A percentile compares a stretch with the other conserved stretches of the same genome.
Conservation (phyloP, 768 basidiomycete species). For the Myochromella boudieri region DNA sequence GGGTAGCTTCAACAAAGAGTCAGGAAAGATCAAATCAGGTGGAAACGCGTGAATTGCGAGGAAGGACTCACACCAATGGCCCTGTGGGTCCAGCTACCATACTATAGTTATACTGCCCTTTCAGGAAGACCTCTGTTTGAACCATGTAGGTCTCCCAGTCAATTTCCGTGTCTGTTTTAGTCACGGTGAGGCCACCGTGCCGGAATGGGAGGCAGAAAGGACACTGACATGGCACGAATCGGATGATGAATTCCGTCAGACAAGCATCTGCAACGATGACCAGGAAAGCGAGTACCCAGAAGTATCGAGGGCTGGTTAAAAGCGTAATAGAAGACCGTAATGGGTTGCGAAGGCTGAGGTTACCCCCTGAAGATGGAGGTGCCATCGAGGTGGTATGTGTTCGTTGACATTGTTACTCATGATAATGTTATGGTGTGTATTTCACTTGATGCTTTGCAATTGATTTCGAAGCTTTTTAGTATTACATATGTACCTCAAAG, state of each 20-base stretch:
- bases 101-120: constrained; percentile 83
- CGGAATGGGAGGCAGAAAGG: constrained; percentile 4
- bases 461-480: too few species aligned
- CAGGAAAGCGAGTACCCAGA: constrained; percentile 64
- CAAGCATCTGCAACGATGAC: constrained; percentile 73
- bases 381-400: constrained; percentile 12
- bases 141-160: constrained; percentile 97
- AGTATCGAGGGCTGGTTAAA: constrained; percentile 57
- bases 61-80: constrained; percentile 72
- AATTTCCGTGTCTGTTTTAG: constrained; percentile 87
- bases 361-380: constrained; percentile 5
- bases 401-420: too few species aligned
- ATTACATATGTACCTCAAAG: too few species aligned
- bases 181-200: constrained; percentile 5
- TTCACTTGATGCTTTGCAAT: too few species aligned
- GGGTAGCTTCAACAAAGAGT: constrained; percentile 70
- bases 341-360: constrained; percentile 8
- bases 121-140: constrained; percentile 75
- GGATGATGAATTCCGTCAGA: constrained; percentile 80
- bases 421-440: too few species aligned
- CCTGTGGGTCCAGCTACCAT: constrained; percentile 88
- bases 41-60: constrained; percentile 8
- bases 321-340: constrained; percentile 30
- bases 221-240: constrained; percentile 76
- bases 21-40: background rate